Evolutionary conservation across 345 rosid genomes (phyloP).

Genomic region (Brassica rapa): DNA sequence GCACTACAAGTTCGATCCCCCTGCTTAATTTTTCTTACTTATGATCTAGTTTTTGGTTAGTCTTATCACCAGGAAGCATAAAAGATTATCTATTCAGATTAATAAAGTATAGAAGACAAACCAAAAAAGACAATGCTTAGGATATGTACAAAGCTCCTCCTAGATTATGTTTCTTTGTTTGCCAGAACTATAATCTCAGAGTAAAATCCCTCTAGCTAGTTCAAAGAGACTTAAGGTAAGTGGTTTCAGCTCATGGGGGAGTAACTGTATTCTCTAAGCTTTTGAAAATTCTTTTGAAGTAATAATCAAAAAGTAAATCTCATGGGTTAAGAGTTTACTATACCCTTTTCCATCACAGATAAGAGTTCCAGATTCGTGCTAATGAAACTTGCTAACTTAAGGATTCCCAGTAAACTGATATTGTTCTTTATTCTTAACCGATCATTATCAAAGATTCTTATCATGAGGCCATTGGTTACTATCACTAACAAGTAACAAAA

Average conservation of each 20-base stretch:
- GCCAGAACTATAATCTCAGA: neutral
- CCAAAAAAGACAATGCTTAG: constrained; percentile 15
- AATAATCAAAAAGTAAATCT: neutral
- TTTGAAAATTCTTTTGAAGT: constrained; percentile 8
- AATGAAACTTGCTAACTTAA: constrained; percentile 21
- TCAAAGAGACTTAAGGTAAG: constrained; percentile 7
- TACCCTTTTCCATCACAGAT: neutral
- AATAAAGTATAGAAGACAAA: constrained; percentile 14
- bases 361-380: neutral
- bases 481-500: constrained; percentile 18
- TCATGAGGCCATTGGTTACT: constrained; percentile 26
- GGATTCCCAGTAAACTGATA: constrained; percentile 20
- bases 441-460: constrained; percentile 31
- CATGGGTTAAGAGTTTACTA: neutral
- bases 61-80: constrained; percentile 34
- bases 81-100: constrained; percentile 22
- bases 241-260: neutral
- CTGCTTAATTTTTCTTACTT: constrained; percentile 27
- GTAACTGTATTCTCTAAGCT: constrained; percentile 1
- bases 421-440: constrained; percentile 28
- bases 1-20: constrained; percentile 82
- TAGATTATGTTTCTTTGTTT: constrained; percentile 28
- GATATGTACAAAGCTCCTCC: constrained; percentile 17
- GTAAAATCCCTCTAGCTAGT: constrained; percentile 30
- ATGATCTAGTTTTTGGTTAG: constrained; percentile 33